phyloP scores from a whole-genome alignment of 2,329 filamentous ascomycete genomes.

The Diplodia intermedia region DNA sequence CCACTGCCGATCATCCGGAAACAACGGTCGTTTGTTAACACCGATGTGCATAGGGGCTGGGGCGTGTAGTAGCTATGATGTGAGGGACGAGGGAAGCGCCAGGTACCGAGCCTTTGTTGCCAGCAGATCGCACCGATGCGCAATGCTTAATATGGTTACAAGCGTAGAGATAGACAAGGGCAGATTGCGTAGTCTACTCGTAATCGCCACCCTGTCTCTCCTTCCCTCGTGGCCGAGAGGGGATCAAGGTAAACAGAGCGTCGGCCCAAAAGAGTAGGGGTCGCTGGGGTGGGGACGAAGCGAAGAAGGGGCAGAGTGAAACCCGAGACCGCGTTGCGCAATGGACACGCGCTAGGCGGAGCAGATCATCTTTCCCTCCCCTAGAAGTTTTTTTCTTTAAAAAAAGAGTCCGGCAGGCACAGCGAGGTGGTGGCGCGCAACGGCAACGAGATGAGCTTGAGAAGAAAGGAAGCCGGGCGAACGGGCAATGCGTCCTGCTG shows the following conservation, averaged over 20 bases:
- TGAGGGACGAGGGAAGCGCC: neutral
- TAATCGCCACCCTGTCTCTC: neutral
- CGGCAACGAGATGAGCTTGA: neutral
- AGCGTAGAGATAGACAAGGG: neutral
- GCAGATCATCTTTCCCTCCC: slow-evolving; percentile 9
- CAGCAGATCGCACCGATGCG: neutral
- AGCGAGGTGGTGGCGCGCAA: neutral
- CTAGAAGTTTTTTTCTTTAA: neutral
- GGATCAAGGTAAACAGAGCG: slow-evolving; percentile 23
- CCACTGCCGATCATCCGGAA: slow-evolving; percentile 22
- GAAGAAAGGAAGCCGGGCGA: neutral
- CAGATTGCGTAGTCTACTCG: slow-evolving; percentile 13
- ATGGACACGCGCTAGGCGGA: slow-evolving; percentile 17
- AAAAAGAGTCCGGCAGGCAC: neutral
- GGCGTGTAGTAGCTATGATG: neutral
- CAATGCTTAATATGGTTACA: slow-evolving; percentile 10
- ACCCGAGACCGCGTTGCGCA: slow-evolving; percentile 24
- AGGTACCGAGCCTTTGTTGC: neutral
- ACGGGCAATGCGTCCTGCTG: slow-evolving; percentile 9
- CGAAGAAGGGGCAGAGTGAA: slow-evolving; percentile 14
- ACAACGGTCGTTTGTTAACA: slow-evolving; percentile 19
- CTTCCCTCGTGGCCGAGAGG: slow-evolving; percentile 21
- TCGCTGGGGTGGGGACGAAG: slow-evolving; percentile 7
- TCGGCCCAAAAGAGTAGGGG: slow-evolving; percentile 20
- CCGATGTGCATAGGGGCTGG: slow-evolving; percentile 2